A percentile compares a stretch with the other conserved stretches of the same genome.
Conservation (phyloP, 768 basidiomycete species). For the Mycena olivaceomarginata region DNA sequence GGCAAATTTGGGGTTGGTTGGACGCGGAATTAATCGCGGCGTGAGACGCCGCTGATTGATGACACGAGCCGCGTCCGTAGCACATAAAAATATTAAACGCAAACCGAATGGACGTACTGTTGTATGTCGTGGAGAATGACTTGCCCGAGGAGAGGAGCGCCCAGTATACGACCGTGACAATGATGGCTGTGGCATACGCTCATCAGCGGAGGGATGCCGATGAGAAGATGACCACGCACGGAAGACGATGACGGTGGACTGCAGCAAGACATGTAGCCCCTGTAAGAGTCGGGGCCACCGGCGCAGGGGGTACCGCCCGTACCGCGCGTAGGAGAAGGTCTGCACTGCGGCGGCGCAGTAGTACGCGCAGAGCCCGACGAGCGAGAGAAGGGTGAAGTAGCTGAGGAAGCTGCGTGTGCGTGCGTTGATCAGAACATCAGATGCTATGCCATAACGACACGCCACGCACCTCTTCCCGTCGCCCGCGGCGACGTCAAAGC, state of each 20-base stretch:
- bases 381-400: conserved; percentile 80
- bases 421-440: neutral
- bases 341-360: conserved; percentile 77
- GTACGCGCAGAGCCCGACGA: conserved; percentile 78
- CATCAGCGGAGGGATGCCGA: neutral
- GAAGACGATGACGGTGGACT: conserved; percentile 70
- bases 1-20: neutral
- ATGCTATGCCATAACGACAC: conserved; percentile 12
- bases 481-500: conserved; percentile 56
- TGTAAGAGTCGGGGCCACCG: conserved; percentile 75
- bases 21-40: neutral
- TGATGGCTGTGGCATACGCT: conserved; percentile 64
- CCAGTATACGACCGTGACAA: conserved; percentile 83
- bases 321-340: conserved; percentile 63
- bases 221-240: conserved; percentile 64
- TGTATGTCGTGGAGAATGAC: conserved; percentile 63
- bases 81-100: no score
- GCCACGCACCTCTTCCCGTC: conserved; percentile 57
- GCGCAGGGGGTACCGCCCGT: conserved; percentile 72
- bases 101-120: conserved; percentile 64
- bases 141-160: conserved; percentile 64
- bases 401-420: conserved; percentile 53
- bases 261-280: conserved; percentile 73
- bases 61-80: neutral
- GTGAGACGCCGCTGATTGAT: neutral